Evolutionary conservation across 495 filamentous ascomycete genomes (phyloP).

Genomic region (Wilcoxina mikolae): DNA sequence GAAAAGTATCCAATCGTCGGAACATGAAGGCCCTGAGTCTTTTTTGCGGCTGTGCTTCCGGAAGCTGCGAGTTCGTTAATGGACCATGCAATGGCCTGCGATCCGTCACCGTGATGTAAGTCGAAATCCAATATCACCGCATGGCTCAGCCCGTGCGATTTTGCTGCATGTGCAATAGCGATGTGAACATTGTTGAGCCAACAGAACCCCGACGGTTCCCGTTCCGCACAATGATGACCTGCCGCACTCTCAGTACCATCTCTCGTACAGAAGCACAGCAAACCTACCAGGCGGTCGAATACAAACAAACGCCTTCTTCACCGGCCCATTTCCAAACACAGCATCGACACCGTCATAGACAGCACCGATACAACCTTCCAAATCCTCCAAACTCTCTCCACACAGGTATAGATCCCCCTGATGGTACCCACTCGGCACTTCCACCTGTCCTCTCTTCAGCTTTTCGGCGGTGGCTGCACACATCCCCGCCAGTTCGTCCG

Average conservation of each 20-base stretch:
- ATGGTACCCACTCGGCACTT: constrained; percentile 22
- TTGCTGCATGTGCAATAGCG: constrained; percentile 76
- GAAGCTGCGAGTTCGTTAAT: constrained; percentile 51
- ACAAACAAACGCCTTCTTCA: constrained; percentile 50
- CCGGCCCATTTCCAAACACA: constrained; percentile 42
- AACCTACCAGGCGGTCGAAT: constrained; percentile 31
- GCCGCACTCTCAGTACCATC: constrained; percentile 31
- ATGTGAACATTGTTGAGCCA: constrained; percentile 98
- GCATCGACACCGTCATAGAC: constrained; percentile 87
- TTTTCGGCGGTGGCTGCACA: constrained; percentile 40
- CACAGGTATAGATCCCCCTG: constrained; percentile 35
- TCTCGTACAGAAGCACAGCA: not conserved
- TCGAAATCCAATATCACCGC: constrained; percentile 96
- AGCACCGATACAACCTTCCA: constrained; percentile 74
- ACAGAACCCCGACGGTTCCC: constrained; percentile 84
- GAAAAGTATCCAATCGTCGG: constrained; percentile 75
- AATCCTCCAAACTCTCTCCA: constrained; percentile 64
- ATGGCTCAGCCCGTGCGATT: constrained; percentile 72
- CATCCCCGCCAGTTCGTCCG: constrained; percentile 46
- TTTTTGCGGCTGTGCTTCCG: constrained; percentile 49
- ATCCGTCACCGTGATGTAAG: constrained; percentile 90
- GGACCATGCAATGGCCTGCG: constrained; percentile 78
- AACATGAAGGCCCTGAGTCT: constrained; percentile 40
- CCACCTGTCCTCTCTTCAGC: constrained; percentile 38
- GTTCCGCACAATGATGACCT: constrained; percentile 85